phyloP scores from a whole-genome alignment of 305 asterid species.

The Fraxinus nigra region DNA sequence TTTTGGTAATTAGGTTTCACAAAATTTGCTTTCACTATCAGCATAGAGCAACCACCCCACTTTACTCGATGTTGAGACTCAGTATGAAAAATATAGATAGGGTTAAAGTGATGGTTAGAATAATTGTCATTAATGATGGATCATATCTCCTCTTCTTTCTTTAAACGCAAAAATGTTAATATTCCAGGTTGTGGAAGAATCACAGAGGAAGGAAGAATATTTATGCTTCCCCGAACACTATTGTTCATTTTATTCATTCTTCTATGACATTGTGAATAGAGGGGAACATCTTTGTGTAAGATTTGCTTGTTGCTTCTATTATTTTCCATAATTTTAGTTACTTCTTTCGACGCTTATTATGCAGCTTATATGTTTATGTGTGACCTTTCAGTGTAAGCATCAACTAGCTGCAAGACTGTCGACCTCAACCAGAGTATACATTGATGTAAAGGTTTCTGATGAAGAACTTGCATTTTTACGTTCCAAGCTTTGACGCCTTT shows the following conservation, averaged over 20 bases:
- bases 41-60: neutral
- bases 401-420: slow-evolving; percentile 94
- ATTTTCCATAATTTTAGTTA: neutral
- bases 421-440: slow-evolving; percentile 54
- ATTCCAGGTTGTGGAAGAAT: slow-evolving; percentile 73
- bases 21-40: neutral
- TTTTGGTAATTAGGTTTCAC: neutral
- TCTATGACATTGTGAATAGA: slow-evolving; percentile 80
- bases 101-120: neutral
- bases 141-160: neutral
- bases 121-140: neutral
- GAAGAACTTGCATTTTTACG: slow-evolving; percentile 70
- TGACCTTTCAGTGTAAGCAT: slow-evolving; percentile 69
- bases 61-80: neutral
- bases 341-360: neutral
- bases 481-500: slow-evolving; percentile 43
- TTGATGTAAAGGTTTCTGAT: slow-evolving; percentile 62
- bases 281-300: slow-evolving; percentile 92
- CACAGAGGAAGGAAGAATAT: slow-evolving; percentile 74
- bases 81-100: neutral
- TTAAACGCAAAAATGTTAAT: neutral
- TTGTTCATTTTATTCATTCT: slow-evolving; percentile 84
- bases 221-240: slow-evolving; percentile 74
- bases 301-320: neutral
- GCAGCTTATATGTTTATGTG: neutral